Evolutionary conservation across 139 green algal species (phyloP), one percentile per base, ranked within the genome.

Genomic region (Gonium pectorale): DNA sequence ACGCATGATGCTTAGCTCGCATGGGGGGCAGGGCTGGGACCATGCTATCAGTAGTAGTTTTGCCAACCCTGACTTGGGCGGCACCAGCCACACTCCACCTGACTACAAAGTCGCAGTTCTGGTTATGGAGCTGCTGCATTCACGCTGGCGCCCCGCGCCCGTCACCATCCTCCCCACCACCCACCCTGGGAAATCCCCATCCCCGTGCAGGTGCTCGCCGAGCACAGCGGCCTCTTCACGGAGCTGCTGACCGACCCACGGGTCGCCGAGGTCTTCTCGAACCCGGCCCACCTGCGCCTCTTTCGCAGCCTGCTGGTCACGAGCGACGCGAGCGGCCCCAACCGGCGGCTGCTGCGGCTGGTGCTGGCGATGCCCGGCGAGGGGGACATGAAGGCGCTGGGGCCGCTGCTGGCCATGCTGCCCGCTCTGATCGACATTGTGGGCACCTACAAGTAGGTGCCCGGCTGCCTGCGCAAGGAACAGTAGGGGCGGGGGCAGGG

Each of bases 341-440:
- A 86, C 69, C 83, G 83, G 67, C 77, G 44, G n/a, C n/a, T 89
- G 33, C 46, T 89, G 64, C 81, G 79, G 6, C 71, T 89, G n/a
- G 70, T 72, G 33, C 84, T 89, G 37, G 79, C 69, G 35, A n/a
- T 89, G 54, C 86, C 86, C 11, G n/a, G 54, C 2, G 40, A 62
- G 46, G 66, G 80, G 17, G 73, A 79, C 41, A 86, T 89, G 79
- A 2, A 62, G 22, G 79, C 82, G 38, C 49, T 89, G 64, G 37
- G 2, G 38, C 78, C 59, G 26, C 77, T 86, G 79, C 66, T 89
- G 78, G 51, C 49, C 29, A 52, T 89, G 56, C 41, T 89, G 38
- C 68, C 86, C 7, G 2, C 72, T 17, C 40, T 89, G 40, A 69
- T 86, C 5, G 86, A 89, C 83, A 24, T 85, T 13, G 67, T 89